Conservation (phyloP, 129 eudicot genomes). For the sunflower (Helianthus annuus) region DNA sequence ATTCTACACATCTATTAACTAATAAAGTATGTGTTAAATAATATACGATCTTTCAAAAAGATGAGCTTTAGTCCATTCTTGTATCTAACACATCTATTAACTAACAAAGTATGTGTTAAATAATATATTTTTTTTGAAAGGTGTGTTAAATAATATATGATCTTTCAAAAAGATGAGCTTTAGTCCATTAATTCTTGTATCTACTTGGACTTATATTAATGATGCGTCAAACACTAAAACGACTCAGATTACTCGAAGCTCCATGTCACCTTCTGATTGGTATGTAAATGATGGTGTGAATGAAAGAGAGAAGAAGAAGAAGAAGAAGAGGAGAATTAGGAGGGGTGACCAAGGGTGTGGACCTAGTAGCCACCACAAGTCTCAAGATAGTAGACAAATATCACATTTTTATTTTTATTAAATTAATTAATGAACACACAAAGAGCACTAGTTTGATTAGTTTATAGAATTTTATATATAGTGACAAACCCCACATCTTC, state of each 20-base stretch:
- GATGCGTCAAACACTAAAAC: too few relatives aligned
- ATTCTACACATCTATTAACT: too few relatives aligned
- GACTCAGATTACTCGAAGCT: background rate
- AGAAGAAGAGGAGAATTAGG: conserved; percentile 21
- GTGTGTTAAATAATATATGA: too few relatives aligned
- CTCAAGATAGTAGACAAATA: conserved; percentile 27
- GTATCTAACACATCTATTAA: too few relatives aligned
- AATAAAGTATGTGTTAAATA: too few relatives aligned
- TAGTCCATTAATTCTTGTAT: too few relatives aligned
- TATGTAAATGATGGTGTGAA: background rate
- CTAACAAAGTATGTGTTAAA: too few relatives aligned
- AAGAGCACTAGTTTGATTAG: conserved; percentile 51
- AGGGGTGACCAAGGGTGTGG: conserved; percentile 43
- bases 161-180: too few relatives aligned
- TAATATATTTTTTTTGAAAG: too few relatives aligned
- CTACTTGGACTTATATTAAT: too few relatives aligned
- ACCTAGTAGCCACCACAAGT: conserved; percentile 30
- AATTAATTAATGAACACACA: conserved; percentile 33
- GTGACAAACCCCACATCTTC: conserved; percentile 43
- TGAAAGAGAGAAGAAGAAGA: background rate
- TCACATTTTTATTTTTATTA: conserved; percentile 25
- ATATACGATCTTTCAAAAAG: too few relatives aligned
- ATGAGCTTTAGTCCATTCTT: too few relatives aligned
- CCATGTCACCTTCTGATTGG: background rate
- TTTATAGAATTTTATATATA: conserved; percentile 31